These are phyloP conservation scores for Glycine tomentella DNA, from an alignment of 306 rosid genomes.

Conservation along the genomic window DNA sequence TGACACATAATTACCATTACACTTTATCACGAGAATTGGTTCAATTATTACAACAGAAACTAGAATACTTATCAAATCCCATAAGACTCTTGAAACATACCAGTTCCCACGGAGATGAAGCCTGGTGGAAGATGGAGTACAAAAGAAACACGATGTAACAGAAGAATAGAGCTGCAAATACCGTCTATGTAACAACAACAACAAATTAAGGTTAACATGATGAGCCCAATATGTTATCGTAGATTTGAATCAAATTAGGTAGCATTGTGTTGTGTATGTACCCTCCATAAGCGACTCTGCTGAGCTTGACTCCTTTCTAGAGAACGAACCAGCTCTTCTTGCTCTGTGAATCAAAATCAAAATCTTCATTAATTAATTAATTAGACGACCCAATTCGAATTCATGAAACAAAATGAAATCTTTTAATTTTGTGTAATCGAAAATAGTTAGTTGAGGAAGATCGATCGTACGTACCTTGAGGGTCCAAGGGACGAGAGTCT, in stretches of 20 bases:
- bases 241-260: conserved; percentile 20
- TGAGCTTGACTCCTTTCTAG: conserved; percentile 68
- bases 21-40: conserved; percentile 1
- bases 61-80: neutral
- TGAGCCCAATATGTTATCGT: neutral
- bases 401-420: neutral
- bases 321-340: conserved; percentile 79
- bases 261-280: conserved; percentile 22
- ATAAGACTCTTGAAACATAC: conserved; percentile 53
- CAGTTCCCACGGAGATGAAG: conserved; percentile 89
- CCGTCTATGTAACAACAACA: conserved; percentile 54
- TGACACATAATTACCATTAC: neutral
- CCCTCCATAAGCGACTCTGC: conserved; percentile 91
- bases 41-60: neutral
- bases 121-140: conserved; percentile 79
- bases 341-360: conserved; percentile 61
- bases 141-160: conserved; percentile 69
- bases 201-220: conserved; percentile 18
- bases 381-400: conserved; percentile 30
- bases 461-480: conserved; percentile 57
- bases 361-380: neutral
- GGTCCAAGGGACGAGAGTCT: conserved; percentile 71
- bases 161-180: conserved; percentile 71
- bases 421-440: too few relatives aligned
- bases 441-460: conserved; percentile 6